Percentiles rank a stretch among this genome's conserved stretches.
phyloP scores from a whole-genome alignment of 2,329 filamentous ascomycete genomes.

The Neonectria neomacrospora region DNA sequence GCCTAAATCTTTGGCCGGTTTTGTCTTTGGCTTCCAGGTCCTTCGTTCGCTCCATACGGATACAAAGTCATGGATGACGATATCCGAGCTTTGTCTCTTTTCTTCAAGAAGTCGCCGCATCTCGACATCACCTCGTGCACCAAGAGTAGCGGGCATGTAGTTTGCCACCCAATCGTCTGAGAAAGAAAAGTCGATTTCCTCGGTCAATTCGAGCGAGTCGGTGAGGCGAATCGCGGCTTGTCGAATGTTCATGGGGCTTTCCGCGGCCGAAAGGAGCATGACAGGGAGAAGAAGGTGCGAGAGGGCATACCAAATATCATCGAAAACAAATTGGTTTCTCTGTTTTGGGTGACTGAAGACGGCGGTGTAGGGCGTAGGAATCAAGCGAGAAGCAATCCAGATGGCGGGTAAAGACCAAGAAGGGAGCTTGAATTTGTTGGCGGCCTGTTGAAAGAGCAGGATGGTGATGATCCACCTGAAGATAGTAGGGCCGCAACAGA shows the following conservation, averaged over 20 bases:
- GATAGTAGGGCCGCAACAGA: not conserved
- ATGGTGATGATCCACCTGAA: constrained; percentile 16
- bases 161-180: constrained; percentile 12
- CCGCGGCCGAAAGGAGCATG: not conserved
- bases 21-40: not conserved
- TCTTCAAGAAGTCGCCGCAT: not conserved
- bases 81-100: not conserved
- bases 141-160: constrained; percentile 13
- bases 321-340: not conserved
- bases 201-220: not conserved
- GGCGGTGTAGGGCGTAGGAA: not conserved
- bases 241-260: constrained; percentile 2
- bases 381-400: constrained; percentile 14
- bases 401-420: not conserved
- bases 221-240: not conserved
- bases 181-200: constrained; percentile 17
- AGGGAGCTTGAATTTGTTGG: not conserved
- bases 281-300: constrained; percentile 5
- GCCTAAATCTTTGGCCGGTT: not conserved
- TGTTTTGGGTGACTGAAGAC: not conserved
- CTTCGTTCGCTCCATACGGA: not conserved
- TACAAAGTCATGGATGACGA: not conserved
- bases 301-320: not conserved
- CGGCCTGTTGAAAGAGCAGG: constrained; percentile 7
- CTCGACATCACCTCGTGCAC: constrained; percentile 2